Percentiles rank a stretch among this genome's conserved stretches.
Conservation (phyloP, 352 stramenopile genomes). For the Pythium oligandrum region DNA sequence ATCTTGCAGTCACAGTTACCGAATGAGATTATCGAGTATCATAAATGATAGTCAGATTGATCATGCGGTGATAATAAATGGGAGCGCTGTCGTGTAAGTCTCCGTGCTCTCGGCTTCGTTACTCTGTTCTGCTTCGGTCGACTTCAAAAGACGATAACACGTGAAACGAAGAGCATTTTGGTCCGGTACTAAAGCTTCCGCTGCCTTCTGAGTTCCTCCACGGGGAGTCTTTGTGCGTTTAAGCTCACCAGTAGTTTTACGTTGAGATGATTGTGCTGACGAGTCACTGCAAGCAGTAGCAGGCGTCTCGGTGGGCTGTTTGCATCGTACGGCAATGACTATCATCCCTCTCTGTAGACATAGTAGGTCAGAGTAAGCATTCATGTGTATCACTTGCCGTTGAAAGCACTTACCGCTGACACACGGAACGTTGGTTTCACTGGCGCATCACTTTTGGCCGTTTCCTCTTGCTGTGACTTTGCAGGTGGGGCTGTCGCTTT, state of each 20-base stretch:
- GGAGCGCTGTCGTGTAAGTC: slow-evolving; percentile 34
- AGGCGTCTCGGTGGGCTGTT: slow-evolving; percentile 3
- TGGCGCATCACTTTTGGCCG: too few relatives aligned
- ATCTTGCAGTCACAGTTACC: background rate
- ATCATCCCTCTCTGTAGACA: slow-evolving; percentile 63
- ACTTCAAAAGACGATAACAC: slow-evolving; percentile 31
- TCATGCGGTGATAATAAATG: slow-evolving; percentile 18
- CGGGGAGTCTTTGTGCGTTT: slow-evolving; percentile 6
- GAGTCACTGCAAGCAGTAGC: too few relatives aligned
- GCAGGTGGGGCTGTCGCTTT: slow-evolving; percentile 11
- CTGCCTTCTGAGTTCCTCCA: background rate
- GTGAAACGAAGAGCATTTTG: slow-evolving; percentile 42
- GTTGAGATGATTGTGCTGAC: too few relatives aligned
- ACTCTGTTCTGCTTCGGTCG: slow-evolving; percentile 20
- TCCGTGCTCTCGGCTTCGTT: slow-evolving; percentile 27
- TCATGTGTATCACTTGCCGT: too few relatives aligned
- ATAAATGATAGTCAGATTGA: too few relatives aligned
- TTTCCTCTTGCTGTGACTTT: background rate
- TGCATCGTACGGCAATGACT: slow-evolving; percentile 65
- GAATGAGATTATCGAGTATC: background rate
- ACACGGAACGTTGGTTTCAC: slow-evolving; percentile 30
- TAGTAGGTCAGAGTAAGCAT: too few relatives aligned
- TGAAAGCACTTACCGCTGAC: slow-evolving; percentile 33
- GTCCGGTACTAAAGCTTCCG: slow-evolving; percentile 1
- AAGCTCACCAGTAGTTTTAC: background rate